Base-by-base conservation (phyloP, 495 filamentous ascomycete genomes). In the Trichocladium uniseriatum region DNA sequence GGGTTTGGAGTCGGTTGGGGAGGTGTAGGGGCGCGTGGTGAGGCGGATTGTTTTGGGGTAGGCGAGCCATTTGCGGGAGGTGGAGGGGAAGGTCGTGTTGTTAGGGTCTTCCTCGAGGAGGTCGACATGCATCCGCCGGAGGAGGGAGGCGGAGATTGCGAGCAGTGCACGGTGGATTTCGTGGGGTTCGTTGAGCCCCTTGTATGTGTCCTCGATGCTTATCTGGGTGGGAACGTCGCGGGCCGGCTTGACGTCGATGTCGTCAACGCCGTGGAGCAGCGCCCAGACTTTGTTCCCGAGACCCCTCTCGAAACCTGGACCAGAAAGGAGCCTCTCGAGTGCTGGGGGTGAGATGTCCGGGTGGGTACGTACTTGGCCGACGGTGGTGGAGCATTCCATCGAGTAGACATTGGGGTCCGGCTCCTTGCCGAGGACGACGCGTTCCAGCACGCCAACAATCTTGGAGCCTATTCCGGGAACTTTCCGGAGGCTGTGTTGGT, bases 121-220 rank as follows among this genome's bases (percentile, higher is more conserved):
- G 61, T 97, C 91, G 0, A 75, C 61, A 13, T 81, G 78, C 83
- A 97, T 87, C 18, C 90, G 76, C 39, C 78, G 78, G 24, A 97
- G 67, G 10, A 97, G 69, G 55, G 87, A 94, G 2, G 60, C 65
- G 0, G 82, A 66, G 0, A 97, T 68, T 19, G 74, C 65, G 0
- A 61, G 56, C 18, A 97, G 71, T 57, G 89, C 83, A 37, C 73
- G 69, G 7, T 50, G 31, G 2, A 87, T 78, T 38, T 81, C 73
- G 2, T 77, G 63, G 37, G 83, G 52, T 0, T 72, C 78, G 53
- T 81, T 75, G 1, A 95, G 70, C 1, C 79, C 77, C 3, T 54
- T 53, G 60, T 92, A 97, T 5, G 86, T 87, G 62, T 97, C 88
- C 60, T 97, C 91, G 51, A 97, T 94, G 64, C 86, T 90, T 62